phyloP scores from a whole-genome alignment of 768 basidiomycete genomes.

The Boletus fagicola region DNA sequence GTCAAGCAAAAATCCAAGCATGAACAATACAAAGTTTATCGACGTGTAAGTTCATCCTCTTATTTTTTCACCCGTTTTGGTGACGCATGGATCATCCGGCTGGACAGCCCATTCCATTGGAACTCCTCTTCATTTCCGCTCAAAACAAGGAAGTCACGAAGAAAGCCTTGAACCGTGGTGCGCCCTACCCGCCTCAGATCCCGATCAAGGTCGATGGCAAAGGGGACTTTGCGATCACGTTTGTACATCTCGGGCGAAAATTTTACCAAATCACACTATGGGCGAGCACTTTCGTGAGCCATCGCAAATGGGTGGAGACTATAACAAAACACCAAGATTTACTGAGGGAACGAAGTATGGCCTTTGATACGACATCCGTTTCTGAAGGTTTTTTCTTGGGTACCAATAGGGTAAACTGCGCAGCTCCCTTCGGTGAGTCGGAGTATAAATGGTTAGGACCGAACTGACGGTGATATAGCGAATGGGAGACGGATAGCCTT shows the following conservation, averaged over 20 bases:
- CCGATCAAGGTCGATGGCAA: slow-evolving; percentile 61
- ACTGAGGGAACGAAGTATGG: slow-evolving; percentile 77
- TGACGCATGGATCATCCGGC: slow-evolving; percentile 3
- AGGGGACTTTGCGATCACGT: slow-evolving; percentile 88
- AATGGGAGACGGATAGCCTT: slow-evolving; percentile 85
- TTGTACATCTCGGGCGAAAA: slow-evolving; percentile 90
- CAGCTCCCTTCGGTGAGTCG: slow-evolving; percentile 79
- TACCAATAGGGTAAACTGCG: slow-evolving; percentile 88
- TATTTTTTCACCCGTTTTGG: neutral
- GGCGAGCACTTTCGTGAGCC: slow-evolving; percentile 79
- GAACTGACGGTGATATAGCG: slow-evolving; percentile 43
- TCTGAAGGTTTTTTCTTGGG: slow-evolving; percentile 88
- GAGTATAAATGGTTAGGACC: neutral
- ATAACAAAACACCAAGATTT: slow-evolving; percentile 87
- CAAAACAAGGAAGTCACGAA: slow-evolving; percentile 48
- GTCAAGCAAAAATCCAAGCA: slow-evolving; percentile 92
- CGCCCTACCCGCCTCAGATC: slow-evolving; percentile 46
- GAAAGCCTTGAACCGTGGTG: slow-evolving; percentile 39
- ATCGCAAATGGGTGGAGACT: slow-evolving; percentile 92
- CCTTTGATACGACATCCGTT: slow-evolving; percentile 83
- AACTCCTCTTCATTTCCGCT: slow-evolving; percentile 80
- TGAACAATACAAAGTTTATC: slow-evolving; percentile 91
- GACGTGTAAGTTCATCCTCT: slow-evolving; percentile 60
- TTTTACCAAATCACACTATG: slow-evolving; percentile 90
- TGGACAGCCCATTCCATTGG: slow-evolving; percentile 88